Percentiles rank a stretch among this genome's conserved stretches.
Conservation (phyloP, 2,329 filamentous ascomycete species). For the Polychaeton citri region DNA sequence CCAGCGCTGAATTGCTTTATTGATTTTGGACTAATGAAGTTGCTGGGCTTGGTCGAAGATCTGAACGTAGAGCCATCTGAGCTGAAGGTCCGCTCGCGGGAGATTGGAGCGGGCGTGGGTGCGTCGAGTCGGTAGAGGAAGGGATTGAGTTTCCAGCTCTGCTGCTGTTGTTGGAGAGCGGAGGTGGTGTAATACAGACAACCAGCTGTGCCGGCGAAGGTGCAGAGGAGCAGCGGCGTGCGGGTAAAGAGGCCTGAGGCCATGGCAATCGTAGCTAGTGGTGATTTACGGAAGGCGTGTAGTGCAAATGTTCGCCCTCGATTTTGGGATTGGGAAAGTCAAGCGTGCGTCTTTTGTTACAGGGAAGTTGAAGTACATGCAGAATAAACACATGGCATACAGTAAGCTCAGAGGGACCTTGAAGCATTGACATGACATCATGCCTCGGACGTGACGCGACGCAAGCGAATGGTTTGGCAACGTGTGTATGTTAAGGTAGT, state of each 20-base stretch:
- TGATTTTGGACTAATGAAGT: neutral
- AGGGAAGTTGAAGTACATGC: no score
- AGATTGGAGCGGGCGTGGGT: conserved; percentile 16
- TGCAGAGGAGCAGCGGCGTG: conserved; percentile 19
- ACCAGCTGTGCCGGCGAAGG: conserved; percentile 13
- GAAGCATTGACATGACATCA: no score
- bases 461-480: no score
- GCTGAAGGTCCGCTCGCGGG: conserved; percentile 22
- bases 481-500: no score
- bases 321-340: no score
- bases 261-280: conserved; percentile 23
- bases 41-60: conserved; percentile 24
- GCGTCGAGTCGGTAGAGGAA: neutral
- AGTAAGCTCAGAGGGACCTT: no score
- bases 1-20: conserved; percentile 30
- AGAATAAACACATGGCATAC: no score
- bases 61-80: conserved; percentile 25
- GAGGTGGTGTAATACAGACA: conserved; percentile 11
- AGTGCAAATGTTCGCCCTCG: no score
- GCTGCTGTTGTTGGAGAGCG: conserved; percentile 15
- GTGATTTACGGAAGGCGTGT: no score
- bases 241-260: conserved; percentile 27
- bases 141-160: neutral
- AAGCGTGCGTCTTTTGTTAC: no score
- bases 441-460: no score